Conservation (phyloP, 176 grass and related monocot species). For the Oryza officinalis region DNA sequence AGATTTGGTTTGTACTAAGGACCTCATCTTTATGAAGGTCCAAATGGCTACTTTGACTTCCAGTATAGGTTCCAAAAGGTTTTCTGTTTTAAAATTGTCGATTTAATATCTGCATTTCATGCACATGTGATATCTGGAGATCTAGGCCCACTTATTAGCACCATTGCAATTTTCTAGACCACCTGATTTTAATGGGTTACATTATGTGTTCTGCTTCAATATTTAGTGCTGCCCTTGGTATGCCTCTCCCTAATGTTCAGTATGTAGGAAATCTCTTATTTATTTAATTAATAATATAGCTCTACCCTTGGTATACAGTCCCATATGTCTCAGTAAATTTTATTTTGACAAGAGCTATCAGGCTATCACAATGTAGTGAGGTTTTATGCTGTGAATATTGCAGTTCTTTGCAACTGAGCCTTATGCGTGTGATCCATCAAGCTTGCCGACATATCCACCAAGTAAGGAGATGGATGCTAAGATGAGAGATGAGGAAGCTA, state of each 20-base stretch:
- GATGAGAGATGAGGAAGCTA: constrained; percentile 56
- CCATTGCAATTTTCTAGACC: not conserved
- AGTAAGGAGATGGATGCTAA: constrained; percentile 73
- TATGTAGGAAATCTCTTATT: not conserved
- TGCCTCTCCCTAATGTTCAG: not conserved
- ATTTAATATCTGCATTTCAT: not conserved
- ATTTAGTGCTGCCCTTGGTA: not conserved
- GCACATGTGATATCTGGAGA: not conserved
- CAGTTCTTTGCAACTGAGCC: constrained; percentile 63
- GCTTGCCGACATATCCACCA: constrained; percentile 51
- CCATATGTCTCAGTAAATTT: not conserved
- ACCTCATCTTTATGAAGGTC: not conserved
- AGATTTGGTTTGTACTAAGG: not conserved
- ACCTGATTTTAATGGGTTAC: not conserved
- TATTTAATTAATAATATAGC: not conserved
- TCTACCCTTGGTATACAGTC: not conserved
- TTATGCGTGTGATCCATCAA: constrained; percentile 51
- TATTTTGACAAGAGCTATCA: not conserved
- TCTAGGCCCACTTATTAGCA: not conserved
- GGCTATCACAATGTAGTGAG: not conserved
- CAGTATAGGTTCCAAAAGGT: not conserved
- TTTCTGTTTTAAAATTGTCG: not conserved
- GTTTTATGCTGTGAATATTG: not conserved
- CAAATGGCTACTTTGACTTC: not conserved
- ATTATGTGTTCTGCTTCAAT: constrained; percentile 11